These are phyloP conservation scores for Letharia lupina DNA, from an alignment of 495 filamentous ascomycete genomes.

Conservation along the genomic window DNA sequence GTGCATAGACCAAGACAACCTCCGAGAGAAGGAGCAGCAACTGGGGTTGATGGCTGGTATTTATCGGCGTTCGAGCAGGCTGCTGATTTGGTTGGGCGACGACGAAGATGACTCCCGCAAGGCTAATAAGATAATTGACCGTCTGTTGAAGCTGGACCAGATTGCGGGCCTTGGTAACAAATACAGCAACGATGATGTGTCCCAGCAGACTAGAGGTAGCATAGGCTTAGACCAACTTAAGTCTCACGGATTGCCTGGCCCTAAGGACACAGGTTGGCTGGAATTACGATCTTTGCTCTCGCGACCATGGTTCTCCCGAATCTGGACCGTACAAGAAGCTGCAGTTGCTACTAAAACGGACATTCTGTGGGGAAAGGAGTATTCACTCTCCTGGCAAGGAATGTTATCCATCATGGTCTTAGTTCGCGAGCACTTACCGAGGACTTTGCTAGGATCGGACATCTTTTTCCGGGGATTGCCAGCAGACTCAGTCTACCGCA, in stretches of 20 bases:
- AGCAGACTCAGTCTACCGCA: neutral
- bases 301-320: neutral
- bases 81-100: conserved; percentile 4
- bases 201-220: neutral
- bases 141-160: neutral
- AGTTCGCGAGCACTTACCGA: neutral
- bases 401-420: neutral
- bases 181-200: neutral
- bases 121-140: neutral
- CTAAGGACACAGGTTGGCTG: neutral
- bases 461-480: neutral
- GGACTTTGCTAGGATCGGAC: neutral
- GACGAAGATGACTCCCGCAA: neutral
- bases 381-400: neutral
- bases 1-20: neutral
- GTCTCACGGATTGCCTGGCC: neutral
- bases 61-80: neutral
- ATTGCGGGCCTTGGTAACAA: neutral
- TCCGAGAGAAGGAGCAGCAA: neutral
- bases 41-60: neutral
- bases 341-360: neutral
- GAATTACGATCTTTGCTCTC: neutral
- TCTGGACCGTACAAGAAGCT: neutral
- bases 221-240: neutral
- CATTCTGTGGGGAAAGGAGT: neutral